Evolutionary conservation across 2,329 filamentous ascomycete genomes (phyloP).

Genomic region (Aspergillus tamarii): DNA sequence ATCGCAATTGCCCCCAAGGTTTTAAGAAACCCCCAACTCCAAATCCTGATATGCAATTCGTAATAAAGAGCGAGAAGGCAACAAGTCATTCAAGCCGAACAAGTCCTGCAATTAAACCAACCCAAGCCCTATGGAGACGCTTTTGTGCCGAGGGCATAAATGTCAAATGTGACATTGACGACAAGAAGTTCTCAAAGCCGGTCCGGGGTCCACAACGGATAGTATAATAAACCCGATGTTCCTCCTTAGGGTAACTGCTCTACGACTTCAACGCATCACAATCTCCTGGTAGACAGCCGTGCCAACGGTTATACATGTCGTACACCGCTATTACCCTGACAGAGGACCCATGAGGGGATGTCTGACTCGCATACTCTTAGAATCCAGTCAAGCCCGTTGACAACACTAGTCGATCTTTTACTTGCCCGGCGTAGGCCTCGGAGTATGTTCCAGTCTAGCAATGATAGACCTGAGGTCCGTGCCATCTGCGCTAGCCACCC

Average conservation of each 20-base stretch:
- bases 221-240: neutral
- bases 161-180: neutral
- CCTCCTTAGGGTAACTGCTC: neutral
- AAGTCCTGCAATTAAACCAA: neutral
- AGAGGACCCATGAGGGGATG: neutral
- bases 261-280: neutral
- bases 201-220: neutral
- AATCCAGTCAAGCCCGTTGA: neutral
- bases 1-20: neutral
- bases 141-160: neutral
- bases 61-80: neutral
- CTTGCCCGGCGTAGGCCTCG: neutral
- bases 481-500: neutral
- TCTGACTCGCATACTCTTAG: neutral
- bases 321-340: neutral
- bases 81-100: neutral
- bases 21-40: neutral
- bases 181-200: neutral
- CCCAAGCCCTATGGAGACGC: neutral
- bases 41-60: neutral
- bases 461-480: neutral
- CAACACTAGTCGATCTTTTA: neutral
- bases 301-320: neutral
- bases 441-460: neutral
- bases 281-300: neutral